These are phyloP conservation scores for Schizothecium vesticola DNA, from an alignment of 495 filamentous ascomycete species.

Conservation along the genomic window DNA sequence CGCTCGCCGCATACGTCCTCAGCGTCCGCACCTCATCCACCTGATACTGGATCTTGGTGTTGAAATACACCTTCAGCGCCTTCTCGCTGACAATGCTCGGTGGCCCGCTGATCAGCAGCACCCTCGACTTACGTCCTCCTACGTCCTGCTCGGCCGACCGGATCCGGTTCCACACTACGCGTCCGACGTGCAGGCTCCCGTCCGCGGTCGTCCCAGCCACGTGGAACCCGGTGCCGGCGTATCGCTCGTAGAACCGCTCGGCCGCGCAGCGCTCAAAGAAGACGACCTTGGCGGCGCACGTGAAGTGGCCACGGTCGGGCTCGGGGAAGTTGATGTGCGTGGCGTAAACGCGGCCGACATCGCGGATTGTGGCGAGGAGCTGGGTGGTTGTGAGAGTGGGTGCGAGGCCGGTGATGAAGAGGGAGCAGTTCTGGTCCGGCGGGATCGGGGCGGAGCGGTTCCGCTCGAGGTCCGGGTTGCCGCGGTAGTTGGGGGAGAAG, in stretches of 20 bases:
- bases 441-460: constrained; percentile 33
- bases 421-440: constrained; percentile 24
- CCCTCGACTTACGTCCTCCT: constrained; percentile 17
- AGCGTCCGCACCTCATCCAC: constrained; percentile 15
- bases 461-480: constrained; percentile 17
- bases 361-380: constrained; percentile 27
- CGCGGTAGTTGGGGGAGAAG: constrained; percentile 24
- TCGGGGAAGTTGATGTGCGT: constrained; percentile 31
- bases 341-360: constrained; percentile 33
- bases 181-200: not conserved
- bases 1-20: not conserved
- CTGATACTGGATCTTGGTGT: constrained; percentile 23
- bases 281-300: constrained; percentile 33
- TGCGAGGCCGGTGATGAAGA: constrained; percentile 36
- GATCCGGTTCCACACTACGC: constrained; percentile 24
- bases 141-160: constrained; percentile 21
- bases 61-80: constrained; percentile 18
- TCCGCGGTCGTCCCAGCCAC: not conserved
- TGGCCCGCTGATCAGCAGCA: constrained; percentile 24
- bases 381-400: constrained; percentile 15
- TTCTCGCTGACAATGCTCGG: constrained; percentile 15
- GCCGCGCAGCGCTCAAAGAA: constrained; percentile 33
- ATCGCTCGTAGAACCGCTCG: constrained; percentile 17
- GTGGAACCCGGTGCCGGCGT: not conserved
- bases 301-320: constrained; percentile 5